Evolutionary conservation across 768 basidiomycete species (phyloP).

Genomic region (Chlorophyllum brunneum): DNA sequence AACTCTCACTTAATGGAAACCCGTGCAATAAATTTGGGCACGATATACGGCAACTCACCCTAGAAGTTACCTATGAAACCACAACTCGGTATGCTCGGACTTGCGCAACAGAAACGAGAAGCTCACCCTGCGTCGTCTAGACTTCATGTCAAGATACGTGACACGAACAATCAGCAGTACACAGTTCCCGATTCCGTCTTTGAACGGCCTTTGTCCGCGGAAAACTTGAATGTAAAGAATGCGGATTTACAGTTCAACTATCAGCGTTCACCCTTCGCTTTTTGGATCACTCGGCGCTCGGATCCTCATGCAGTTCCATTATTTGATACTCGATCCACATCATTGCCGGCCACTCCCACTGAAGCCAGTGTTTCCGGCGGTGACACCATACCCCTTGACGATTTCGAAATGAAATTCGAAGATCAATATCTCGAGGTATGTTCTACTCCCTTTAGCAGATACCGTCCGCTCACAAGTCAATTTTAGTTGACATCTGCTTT

Average conservation of each 20-base stretch:
- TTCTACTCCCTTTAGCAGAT: conserved; percentile 17
- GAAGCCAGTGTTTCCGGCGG: conserved; percentile 50
- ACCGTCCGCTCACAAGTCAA: neutral
- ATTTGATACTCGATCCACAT: conserved; percentile 66
- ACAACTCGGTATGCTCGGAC: conserved; percentile 43
- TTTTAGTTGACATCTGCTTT: conserved; percentile 59
- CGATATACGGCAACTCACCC: conserved; percentile 55
- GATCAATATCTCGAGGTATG: conserved; percentile 72
- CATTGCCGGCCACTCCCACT: conserved; percentile 58
- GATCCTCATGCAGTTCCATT: conserved; percentile 50
- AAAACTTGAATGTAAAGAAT: conserved; percentile 26
- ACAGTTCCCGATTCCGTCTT: conserved; percentile 62
- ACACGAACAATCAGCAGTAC: conserved; percentile 59
- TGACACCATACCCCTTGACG: conserved; percentile 52
- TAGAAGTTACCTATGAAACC: conserved; percentile 66
- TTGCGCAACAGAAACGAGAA: no score
- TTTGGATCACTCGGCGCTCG: conserved; percentile 74
- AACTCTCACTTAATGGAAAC: conserved; percentile 47
- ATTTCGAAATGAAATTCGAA: conserved; percentile 72
- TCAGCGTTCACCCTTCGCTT: conserved; percentile 61
- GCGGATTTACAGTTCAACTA: conserved; percentile 74
- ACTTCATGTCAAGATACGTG: conserved; percentile 65
- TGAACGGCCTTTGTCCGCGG: conserved; percentile 35
- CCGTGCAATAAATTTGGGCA: conserved; percentile 65
- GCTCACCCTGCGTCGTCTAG: conserved; percentile 32